Evolutionary conservation across 495 filamentous ascomycete genomes (phyloP).

Genomic region (Neurospora sp.): DNA sequence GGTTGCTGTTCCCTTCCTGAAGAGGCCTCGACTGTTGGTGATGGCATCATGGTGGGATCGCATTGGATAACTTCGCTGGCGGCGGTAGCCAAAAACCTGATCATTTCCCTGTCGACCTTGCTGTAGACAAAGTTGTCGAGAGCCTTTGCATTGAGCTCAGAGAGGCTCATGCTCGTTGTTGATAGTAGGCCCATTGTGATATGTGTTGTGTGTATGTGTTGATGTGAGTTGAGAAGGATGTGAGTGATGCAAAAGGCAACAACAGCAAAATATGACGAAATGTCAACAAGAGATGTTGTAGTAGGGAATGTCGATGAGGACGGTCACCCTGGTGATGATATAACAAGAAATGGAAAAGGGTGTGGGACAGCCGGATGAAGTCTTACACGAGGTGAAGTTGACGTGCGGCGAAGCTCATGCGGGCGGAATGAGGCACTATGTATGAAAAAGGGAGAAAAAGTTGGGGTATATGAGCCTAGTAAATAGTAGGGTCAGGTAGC

Average conservation of each 20-base stretch:
- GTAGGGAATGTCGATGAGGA: conserved; percentile 1
- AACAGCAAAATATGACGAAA: conserved; percentile 6
- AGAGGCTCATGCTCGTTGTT: conserved; percentile 21
- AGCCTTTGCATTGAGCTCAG: conserved; percentile 62
- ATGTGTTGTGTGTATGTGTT: conserved; percentile 9
- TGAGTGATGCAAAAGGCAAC: neutral
- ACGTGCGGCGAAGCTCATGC: conserved; percentile 16
- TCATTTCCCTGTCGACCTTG: conserved; percentile 76
- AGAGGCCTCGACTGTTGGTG: conserved; percentile 13
- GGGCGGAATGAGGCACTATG: neutral
- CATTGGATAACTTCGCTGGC: conserved; percentile 85
- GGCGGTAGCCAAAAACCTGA: conserved; percentile 71
- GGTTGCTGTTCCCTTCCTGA: conserved; percentile 45
- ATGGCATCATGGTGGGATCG: conserved; percentile 48
- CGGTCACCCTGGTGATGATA: conserved; percentile 10
- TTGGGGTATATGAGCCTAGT: conserved; percentile 4
- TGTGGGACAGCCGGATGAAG: neutral
- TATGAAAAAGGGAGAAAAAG: conserved; percentile 2
- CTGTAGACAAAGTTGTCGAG: conserved; percentile 81
- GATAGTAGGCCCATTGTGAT: conserved; percentile 28
- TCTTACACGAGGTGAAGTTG: conserved; percentile 13
- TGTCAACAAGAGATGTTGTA: conserved; percentile 2
- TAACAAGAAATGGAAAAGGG: conserved; percentile 6
- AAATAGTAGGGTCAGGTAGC: conserved; percentile 1
- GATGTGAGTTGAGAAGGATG: conserved; percentile 3